phyloP scores from a whole-genome alignment of 2,329 filamentous ascomycete genomes.

The Talaromyces albobiverticillius region DNA sequence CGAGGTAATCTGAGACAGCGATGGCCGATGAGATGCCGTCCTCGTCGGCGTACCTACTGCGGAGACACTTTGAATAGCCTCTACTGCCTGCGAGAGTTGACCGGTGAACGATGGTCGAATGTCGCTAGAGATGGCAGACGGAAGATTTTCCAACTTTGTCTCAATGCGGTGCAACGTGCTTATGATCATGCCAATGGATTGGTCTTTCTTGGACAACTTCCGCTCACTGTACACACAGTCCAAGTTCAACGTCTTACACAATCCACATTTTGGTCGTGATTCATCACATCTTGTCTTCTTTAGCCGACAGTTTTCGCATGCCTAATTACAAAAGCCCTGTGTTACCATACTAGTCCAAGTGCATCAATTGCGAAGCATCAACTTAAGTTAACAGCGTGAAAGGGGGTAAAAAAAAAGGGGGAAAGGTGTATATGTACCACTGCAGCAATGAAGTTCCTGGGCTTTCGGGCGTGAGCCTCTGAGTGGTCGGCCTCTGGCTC shows the following conservation, averaged over 20 bases:
- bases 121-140: constrained; percentile 30
- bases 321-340: constrained; percentile 30
- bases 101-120: constrained; percentile 29
- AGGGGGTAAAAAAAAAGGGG: neutral
- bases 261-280: constrained; percentile 51
- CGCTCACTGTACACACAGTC: constrained; percentile 54
- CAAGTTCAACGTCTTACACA: constrained; percentile 48
- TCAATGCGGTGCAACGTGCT: constrained; percentile 54
- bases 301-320: constrained; percentile 53
- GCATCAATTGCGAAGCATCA: neutral
- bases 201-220: constrained; percentile 47
- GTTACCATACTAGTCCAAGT: neutral
- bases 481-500: constrained; percentile 21
- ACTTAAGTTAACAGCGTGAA: no score
- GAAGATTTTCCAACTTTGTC: constrained; percentile 51
- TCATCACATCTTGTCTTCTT: constrained; percentile 57
- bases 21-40: constrained; percentile 7
- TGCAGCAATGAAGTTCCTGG: constrained; percentile 39
- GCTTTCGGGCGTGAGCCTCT: constrained; percentile 26
- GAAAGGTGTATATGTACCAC: constrained; percentile 19
- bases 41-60: constrained; percentile 6
- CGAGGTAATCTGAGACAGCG: constrained; percentile 20
- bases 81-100: constrained; percentile 21
- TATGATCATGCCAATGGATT: constrained; percentile 54
- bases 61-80: constrained; percentile 16